Evolutionary conservation across 192 early-diverging fungal species (phyloP).

Genomic region (Funneliformis geosporum): DNA sequence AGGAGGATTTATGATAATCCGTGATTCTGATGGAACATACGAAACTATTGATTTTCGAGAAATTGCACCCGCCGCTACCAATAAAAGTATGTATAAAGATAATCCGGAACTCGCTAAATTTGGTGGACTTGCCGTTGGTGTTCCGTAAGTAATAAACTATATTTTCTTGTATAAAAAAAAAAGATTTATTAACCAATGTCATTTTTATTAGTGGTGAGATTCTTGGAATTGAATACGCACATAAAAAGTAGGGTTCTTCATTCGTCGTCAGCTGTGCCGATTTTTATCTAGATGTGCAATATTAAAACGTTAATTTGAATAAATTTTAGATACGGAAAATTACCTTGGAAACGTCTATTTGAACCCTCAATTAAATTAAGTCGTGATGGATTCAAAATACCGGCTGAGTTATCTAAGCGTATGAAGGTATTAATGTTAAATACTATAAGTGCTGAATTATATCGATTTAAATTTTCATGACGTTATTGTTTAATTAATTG

Average conservation of each 20-base stretch:
- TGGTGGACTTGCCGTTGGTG: conserved; percentile 73
- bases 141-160: conserved; percentile 59
- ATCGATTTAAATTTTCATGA: background rate
- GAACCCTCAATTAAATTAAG: conserved; percentile 73
- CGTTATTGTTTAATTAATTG: background rate
- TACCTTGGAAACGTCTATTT: conserved; percentile 83
- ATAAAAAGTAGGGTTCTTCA: conserved; percentile 50
- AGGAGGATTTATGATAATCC: conserved; percentile 91
- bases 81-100: conserved; percentile 77
- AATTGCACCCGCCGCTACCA: conserved; percentile 71
- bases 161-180: background rate
- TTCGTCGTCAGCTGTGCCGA: background rate
- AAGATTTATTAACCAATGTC: conserved; percentile 21
- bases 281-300: background rate
- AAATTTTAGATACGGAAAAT: conserved; percentile 65
- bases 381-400: conserved; percentile 72
- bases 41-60: conserved; percentile 90
- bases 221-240: conserved; percentile 79
- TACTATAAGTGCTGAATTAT: background rate
- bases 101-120: conserved; percentile 69
- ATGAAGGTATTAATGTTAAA: conserved; percentile 30
- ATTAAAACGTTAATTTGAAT: background rate
- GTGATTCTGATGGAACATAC: conserved; percentile 55
- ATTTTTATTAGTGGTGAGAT: conserved; percentile 71
- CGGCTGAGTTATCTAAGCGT: conserved; percentile 43